Percentiles rank a stretch among this genome's conserved stretches.
phyloP scores from a whole-genome alignment of 2,329 filamentous ascomycete species.

The Mollisiaceae sp. region DNA sequence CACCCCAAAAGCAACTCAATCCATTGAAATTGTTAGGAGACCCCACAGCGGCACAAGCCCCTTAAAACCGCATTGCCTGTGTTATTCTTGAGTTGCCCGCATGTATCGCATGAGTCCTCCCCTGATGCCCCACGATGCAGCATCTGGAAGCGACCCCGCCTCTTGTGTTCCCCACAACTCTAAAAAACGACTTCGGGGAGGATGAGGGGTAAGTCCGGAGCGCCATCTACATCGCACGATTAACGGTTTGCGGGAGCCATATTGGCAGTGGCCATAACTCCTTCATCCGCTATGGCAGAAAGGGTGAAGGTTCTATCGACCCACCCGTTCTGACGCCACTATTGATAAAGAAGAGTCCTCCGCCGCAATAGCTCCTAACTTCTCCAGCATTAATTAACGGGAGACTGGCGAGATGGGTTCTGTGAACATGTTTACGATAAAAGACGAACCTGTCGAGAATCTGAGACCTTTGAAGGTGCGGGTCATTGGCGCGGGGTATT shows the following conservation, averaged over 20 bases:
- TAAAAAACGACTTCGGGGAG: background rate
- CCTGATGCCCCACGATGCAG: slow-evolving; percentile 5
- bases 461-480: slow-evolving; percentile 38
- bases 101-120: background rate
- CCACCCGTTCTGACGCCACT: background rate
- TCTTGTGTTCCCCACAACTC: slow-evolving; percentile 4
- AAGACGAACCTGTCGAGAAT: slow-evolving; percentile 38
- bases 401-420: slow-evolving; percentile 23
- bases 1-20: background rate
- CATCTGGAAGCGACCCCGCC: background rate
- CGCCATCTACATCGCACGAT: background rate
- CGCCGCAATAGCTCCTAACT: background rate
- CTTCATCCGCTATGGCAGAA: slow-evolving; percentile 2
- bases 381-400: background rate
- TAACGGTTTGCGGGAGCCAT: background rate
- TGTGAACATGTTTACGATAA: slow-evolving; percentile 30
- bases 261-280: background rate
- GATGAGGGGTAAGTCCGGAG: slow-evolving; percentile 7
- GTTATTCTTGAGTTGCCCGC: background rate
- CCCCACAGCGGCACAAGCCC: background rate
- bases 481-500: slow-evolving; percentile 43
- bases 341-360: background rate
- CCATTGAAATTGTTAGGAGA: background rate
- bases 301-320: background rate
- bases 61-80: background rate